A percentile compares a stretch with the other conserved stretches of the same genome.
phyloP scores from a whole-genome alignment of 139 green algal species.

The Limnomonas spitsbergensis region DNA sequence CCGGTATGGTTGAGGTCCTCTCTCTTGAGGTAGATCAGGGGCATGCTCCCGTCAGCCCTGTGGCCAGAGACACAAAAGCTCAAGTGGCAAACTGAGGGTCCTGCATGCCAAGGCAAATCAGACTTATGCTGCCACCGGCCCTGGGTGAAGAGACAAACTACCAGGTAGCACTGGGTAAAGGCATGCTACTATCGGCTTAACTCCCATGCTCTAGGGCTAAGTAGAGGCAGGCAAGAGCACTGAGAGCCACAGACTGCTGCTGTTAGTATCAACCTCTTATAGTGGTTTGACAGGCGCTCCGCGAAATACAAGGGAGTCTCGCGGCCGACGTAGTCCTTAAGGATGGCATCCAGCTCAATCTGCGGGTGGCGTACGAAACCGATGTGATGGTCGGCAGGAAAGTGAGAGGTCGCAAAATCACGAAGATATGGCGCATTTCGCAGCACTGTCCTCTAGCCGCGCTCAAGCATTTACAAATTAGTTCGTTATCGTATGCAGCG shows the following conservation, averaged over 20 bases:
- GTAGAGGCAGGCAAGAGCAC: no score
- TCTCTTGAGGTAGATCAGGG: constrained; percentile 95
- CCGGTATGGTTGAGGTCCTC: constrained; percentile 99
- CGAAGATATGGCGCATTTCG: no score
- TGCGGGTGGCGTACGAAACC: constrained; percentile 38
- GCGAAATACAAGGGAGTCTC: constrained; percentile 92
- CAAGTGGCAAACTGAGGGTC: no score
- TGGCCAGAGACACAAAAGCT: neutral
- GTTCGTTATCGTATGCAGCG: no score
- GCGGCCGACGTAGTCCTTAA: constrained; percentile 96
- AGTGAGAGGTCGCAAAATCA: no score
- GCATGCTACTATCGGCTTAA: no score
- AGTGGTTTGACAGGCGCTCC: constrained; percentile 86
- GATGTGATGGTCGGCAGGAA: neutral
- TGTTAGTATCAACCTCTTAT: constrained; percentile 58
- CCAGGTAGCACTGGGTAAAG: no score
- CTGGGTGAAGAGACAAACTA: neutral
- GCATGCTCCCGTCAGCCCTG: constrained; percentile 43
- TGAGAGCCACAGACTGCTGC: no score
- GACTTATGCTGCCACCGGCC: neutral
- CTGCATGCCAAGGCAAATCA: no score
- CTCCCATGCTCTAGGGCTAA: no score
- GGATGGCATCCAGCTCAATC: constrained; percentile 77
- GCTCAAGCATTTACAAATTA: no score
- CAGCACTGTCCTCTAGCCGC: no score